These are phyloP conservation scores for Kodamaea fukazawae DNA, from an alignment of 805 yeast genomes.

Conservation along the genomic window DNA sequence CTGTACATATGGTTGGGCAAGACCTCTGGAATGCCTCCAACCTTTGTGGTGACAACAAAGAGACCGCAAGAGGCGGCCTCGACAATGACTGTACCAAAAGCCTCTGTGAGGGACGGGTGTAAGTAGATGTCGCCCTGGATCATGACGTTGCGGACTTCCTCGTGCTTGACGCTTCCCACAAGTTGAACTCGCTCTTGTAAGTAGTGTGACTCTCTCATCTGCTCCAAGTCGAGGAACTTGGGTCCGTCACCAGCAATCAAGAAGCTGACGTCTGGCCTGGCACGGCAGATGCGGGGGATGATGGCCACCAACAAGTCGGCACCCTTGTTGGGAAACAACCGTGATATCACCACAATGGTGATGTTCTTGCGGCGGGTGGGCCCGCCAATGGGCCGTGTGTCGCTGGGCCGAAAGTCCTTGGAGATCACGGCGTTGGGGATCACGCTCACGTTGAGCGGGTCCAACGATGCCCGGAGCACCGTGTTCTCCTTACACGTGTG, in stretches of 20 bases:
- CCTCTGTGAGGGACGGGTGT: slow-evolving; percentile 94
- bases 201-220: slow-evolving; percentile 84
- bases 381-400: slow-evolving; percentile 5
- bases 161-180: slow-evolving; percentile 86
- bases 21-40: slow-evolving; percentile 98
- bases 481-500: slow-evolving; percentile 97
- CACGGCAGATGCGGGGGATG: slow-evolving; percentile 76
- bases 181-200: slow-evolving; percentile 85
- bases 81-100: slow-evolving; percentile 94
- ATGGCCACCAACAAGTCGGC: slow-evolving; percentile 82
- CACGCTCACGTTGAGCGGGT: slow-evolving; percentile 77
- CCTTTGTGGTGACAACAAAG: slow-evolving; percentile 88
- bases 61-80: slow-evolving; percentile 98
- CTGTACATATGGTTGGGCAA: slow-evolving; percentile 90
- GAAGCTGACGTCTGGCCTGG: slow-evolving; percentile 64
- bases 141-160: slow-evolving; percentile 90
- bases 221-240: slow-evolving; percentile 87
- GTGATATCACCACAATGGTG: slow-evolving; percentile 85
- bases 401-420: slow-evolving; percentile 65
- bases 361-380: slow-evolving; percentile 36
- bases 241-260: slow-evolving; percentile 98
- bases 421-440: slow-evolving; percentile 95
- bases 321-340: slow-evolving; percentile 95
- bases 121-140: slow-evolving; percentile 88
- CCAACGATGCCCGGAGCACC: slow-evolving; percentile 78